Evolutionary conservation across 2,329 filamentous ascomycete species (phyloP).

Genomic region (Furcasterigmium furcatum): DNA sequence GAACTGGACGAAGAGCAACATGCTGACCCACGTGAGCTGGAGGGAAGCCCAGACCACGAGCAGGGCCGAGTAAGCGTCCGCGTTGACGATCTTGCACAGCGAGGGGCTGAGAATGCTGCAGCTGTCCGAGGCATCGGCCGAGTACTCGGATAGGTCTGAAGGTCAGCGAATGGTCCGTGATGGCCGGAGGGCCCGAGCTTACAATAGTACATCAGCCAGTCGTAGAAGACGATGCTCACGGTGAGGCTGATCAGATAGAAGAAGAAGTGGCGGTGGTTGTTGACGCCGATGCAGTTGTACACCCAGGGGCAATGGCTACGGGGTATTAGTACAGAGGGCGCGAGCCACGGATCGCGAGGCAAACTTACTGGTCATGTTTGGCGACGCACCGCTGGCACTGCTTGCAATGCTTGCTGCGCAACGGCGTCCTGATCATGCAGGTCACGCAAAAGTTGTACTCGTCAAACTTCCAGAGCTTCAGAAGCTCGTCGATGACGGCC

Average conservation of each 20-base stretch:
- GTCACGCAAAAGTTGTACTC: slow-evolving; percentile 90
- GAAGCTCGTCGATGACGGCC: slow-evolving; percentile 80
- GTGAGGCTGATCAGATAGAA: slow-evolving; percentile 81
- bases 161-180: slow-evolving; percentile 18
- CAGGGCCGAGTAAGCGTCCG: slow-evolving; percentile 80
- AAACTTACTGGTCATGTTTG: slow-evolving; percentile 88
- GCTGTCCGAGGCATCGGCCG: slow-evolving; percentile 44
- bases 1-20: slow-evolving; percentile 92
- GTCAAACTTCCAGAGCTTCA: slow-evolving; percentile 85
- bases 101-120: slow-evolving; percentile 76
- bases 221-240: slow-evolving; percentile 67
- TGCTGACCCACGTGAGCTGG: slow-evolving; percentile 94
- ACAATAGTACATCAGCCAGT: slow-evolving; percentile 73
- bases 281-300: slow-evolving; percentile 91
- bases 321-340: neutral
- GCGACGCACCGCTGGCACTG: slow-evolving; percentile 89
- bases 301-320: slow-evolving; percentile 94
- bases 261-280: slow-evolving; percentile 95
- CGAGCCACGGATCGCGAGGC: neutral
- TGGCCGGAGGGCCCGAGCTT: slow-evolving; percentile 25
- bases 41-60: slow-evolving; percentile 75
- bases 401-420: slow-evolving; percentile 94
- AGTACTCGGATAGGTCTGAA: slow-evolving; percentile 62
- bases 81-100: slow-evolving; percentile 73
- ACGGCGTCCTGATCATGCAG: slow-evolving; percentile 90